Evolutionary conservation across 257 asterid species (phyloP).

Genomic region (Jaltomata sinuosa): DNA sequence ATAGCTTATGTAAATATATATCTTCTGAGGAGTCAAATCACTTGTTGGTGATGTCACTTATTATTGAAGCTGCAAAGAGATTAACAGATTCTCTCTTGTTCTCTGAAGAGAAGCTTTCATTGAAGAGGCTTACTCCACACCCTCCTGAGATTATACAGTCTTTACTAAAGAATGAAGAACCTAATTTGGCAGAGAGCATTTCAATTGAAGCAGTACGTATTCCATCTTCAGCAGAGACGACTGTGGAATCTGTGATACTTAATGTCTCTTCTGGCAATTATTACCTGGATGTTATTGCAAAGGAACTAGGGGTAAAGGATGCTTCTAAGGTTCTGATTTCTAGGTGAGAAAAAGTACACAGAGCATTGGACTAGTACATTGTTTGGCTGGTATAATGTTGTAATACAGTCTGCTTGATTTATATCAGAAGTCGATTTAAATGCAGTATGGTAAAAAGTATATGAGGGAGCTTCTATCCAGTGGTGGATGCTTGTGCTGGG

Average conservation of each 20-base stretch:
- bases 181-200: conserved; percentile 25
- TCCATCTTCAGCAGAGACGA: conserved; percentile 47
- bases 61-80: conserved; percentile 48
- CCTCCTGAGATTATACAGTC: conserved; percentile 38
- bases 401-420: neutral
- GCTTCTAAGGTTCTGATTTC: conserved; percentile 76
- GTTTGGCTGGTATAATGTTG: neutral
- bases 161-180: conserved; percentile 36
- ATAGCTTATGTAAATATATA: conserved; percentile 65
- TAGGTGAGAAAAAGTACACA: conserved; percentile 36
- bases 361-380: neutral
- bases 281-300: conserved; percentile 79
- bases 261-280: conserved; percentile 35
- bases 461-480: neutral
- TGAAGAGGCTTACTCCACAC: conserved; percentile 43
- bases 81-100: conserved; percentile 27
- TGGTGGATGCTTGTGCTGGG: neutral
- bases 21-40: conserved; percentile 44
- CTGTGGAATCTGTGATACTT: conserved; percentile 42
- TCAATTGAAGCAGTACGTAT: conserved; percentile 44
- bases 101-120: conserved; percentile 46
- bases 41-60: conserved; percentile 45
- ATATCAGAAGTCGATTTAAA: neutral
- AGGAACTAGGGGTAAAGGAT: conserved; percentile 38
- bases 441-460: neutral